A percentile compares a stretch with the other conserved stretches of the same genome.
phyloP scores from a whole-genome alignment of 176 grass and related monocot species.

The Carex parvula region DNA sequence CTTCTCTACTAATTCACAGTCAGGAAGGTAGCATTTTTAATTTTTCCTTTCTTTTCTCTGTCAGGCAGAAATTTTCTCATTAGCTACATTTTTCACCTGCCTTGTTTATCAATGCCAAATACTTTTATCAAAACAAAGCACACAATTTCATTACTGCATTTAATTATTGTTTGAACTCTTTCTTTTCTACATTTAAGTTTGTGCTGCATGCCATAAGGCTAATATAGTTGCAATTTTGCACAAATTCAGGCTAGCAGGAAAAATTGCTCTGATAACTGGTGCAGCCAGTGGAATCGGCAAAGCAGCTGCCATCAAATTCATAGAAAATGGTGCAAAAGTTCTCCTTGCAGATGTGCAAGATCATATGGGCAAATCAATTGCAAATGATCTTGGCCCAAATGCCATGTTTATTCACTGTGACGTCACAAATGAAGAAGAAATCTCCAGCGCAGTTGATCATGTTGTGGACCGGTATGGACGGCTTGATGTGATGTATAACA shows the following conservation, averaged over 20 bases:
- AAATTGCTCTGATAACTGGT: slow-evolving; percentile 55
- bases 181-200: not conserved
- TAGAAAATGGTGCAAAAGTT: slow-evolving; percentile 48
- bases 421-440: slow-evolving; percentile 46
- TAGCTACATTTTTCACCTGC: not conserved
- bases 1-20: slow-evolving; percentile 18
- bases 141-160: not conserved
- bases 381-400: slow-evolving; percentile 31
- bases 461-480: slow-evolving; percentile 42
- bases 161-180: not conserved
- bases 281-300: slow-evolving; percentile 55
- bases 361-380: slow-evolving; percentile 27
- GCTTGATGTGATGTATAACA: slow-evolving; percentile 71
- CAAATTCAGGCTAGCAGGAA: slow-evolving; percentile 38
- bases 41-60: too few species aligned
- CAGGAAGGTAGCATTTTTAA: slow-evolving; percentile 6
- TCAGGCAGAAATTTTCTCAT: not conserved
- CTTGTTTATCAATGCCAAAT: not conserved
- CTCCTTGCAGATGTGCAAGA: slow-evolving; percentile 54
- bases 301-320: slow-evolving; percentile 43
- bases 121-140: not conserved
- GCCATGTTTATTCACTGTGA: slow-evolving; percentile 46
- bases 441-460: slow-evolving; percentile 45
- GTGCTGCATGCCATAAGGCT: not conserved
- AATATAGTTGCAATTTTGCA: not conserved